Conservation (phyloP, 768 basidiomycete genomes). For the Fomitopsis serialis region DNA sequence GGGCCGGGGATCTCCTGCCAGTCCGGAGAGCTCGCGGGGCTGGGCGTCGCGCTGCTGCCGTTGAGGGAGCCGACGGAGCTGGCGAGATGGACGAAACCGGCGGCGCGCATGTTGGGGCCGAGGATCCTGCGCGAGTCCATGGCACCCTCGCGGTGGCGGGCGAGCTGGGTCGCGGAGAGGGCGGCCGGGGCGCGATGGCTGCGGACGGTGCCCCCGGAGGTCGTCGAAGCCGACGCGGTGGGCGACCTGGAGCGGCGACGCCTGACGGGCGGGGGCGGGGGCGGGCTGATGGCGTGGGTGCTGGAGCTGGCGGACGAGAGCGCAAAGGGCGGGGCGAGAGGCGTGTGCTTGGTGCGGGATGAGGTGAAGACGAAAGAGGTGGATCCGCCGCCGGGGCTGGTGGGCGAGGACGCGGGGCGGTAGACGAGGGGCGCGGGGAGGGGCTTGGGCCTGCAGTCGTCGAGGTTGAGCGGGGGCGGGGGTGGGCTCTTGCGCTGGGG, state of each 20-base stretch:
- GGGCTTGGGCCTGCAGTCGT: conserved; percentile 18
- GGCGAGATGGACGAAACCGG: conserved; percentile 22
- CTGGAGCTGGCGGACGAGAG: neutral
- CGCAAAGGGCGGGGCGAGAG: neutral
- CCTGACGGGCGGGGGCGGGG: conserved; percentile 3
- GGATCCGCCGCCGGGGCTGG: conserved; percentile 5
- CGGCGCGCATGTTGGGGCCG: conserved; percentile 23
- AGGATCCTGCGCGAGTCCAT: conserved; percentile 22
- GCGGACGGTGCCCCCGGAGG: conserved; percentile 2
- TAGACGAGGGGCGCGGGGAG: conserved; percentile 13
- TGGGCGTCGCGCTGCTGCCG: neutral
- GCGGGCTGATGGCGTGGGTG: neutral
- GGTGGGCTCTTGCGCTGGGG: conserved; percentile 14
- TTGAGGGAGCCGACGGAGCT: conserved; percentile 3
- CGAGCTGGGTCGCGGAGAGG: conserved; percentile 18
- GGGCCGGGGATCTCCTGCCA: conserved; percentile 1
- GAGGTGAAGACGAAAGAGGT: conserved; percentile 26
- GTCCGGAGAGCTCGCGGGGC: neutral
- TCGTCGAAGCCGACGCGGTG: conserved; percentile 5
- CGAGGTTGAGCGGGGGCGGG: conserved; percentile 20
- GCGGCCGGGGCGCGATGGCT: neutral
- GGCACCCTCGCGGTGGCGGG: conserved; percentile 20
- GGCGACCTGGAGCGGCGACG: conserved; percentile 5
- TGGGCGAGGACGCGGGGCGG: conserved; percentile 7
- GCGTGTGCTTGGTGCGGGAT: conserved; percentile 14